Conservation (phyloP, 306 rosid genomes). For the Abrus pulchellus region DNA sequence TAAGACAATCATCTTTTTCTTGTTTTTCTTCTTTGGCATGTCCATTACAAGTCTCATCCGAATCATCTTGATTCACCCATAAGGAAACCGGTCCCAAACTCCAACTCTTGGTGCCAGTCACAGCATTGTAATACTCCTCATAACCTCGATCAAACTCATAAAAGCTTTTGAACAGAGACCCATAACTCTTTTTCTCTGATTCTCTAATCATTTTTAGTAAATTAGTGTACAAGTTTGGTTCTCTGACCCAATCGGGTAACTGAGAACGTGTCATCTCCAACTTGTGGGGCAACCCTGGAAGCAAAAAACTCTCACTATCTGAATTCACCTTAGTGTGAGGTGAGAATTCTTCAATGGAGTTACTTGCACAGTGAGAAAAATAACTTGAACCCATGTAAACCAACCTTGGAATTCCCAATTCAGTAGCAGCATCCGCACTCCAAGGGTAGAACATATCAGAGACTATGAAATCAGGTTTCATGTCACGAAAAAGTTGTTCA, state of each 20-base stretch:
- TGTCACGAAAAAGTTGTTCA: slow-evolving; percentile 18
- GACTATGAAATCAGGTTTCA: slow-evolving; percentile 48
- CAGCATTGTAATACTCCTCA: no score
- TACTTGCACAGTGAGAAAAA: background rate
- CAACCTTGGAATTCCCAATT: slow-evolving; percentile 31
- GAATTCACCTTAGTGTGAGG: background rate
- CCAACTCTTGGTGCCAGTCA: slow-evolving; percentile 32
- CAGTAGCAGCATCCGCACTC: slow-evolving; percentile 26
- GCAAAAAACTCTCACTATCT: background rate
- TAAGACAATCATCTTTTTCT: background rate
- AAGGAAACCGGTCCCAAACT: slow-evolving; percentile 42
- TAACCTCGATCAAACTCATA: no score
- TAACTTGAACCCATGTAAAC: no score
- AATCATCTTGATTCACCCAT: slow-evolving; percentile 35
- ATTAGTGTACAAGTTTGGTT: background rate
- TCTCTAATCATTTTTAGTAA: no score
- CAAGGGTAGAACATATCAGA: slow-evolving; percentile 45
- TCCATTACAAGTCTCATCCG: slow-evolving; percentile 37
- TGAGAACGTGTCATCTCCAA: slow-evolving; percentile 37
- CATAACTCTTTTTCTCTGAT: no score
- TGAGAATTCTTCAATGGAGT: background rate
- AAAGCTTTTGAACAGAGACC: no score
- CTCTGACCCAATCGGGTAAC: slow-evolving; percentile 23
- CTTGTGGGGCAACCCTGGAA: slow-evolving; percentile 41
- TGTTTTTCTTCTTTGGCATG: background rate